Evolutionary conservation across 2,329 filamentous ascomycete species (phyloP).

Genomic region (Neocatenulostroma microsporum): DNA sequence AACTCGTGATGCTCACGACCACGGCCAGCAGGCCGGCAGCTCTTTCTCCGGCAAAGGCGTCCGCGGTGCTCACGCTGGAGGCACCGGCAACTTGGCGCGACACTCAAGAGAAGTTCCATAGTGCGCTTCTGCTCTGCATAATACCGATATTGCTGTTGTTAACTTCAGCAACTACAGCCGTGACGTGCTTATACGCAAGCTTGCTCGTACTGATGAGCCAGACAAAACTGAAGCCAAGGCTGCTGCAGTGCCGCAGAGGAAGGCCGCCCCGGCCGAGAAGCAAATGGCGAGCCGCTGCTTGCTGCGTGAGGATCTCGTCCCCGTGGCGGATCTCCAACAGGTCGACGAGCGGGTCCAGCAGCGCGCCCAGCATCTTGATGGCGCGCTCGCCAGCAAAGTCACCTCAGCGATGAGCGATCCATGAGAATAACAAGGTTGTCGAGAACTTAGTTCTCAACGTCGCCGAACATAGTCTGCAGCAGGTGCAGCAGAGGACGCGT

Average conservation of each 20-base stretch:
- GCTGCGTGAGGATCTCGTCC: too few relatives aligned
- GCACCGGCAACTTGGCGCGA: constrained; percentile 73
- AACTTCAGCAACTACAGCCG: constrained; percentile 99
- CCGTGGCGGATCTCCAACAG: too few relatives aligned
- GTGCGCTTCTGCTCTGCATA: constrained; percentile 91
- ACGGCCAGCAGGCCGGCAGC: too few relatives aligned
- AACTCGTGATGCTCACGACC: too few relatives aligned
- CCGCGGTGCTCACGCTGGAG: constrained; percentile 73
- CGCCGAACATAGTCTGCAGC: too few relatives aligned
- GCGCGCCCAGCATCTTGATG: too few relatives aligned
- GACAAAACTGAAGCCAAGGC: constrained; percentile 50
- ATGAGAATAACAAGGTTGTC: too few relatives aligned
- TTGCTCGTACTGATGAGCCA: constrained; percentile 87
- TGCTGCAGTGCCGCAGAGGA: constrained; percentile 48
- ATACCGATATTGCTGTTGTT: constrained; percentile 93
- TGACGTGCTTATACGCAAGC: constrained; percentile 96
- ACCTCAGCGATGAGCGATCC: too few relatives aligned
- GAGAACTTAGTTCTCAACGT: too few relatives aligned
- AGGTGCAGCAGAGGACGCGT: too few relatives aligned
- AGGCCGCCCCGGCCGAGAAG: constrained; percentile 69
- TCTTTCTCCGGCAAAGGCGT: constrained; percentile 89
- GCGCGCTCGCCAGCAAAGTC: too few relatives aligned
- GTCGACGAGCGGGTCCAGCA: too few relatives aligned
- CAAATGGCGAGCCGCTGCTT: constrained; percentile 92
- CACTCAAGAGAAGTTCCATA: constrained; percentile 76